phyloP scores from a whole-genome alignment of 495 filamentous ascomycete genomes.

The Tuber calosporum region DNA sequence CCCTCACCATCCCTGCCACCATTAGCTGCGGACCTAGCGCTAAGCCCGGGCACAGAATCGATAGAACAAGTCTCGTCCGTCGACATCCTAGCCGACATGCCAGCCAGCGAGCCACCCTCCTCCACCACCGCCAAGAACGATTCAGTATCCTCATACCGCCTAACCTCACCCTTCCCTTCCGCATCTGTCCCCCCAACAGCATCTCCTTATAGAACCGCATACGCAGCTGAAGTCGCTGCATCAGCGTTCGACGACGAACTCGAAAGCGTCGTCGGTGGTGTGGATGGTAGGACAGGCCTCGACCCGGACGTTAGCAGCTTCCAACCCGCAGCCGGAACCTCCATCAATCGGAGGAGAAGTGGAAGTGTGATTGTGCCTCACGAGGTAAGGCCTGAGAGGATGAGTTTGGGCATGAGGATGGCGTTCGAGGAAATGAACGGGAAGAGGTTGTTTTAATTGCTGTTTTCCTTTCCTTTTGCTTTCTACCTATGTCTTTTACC shows the following conservation, averaged over 20 bases:
- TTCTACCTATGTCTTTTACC: background rate
- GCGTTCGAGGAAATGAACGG: constrained; percentile 29
- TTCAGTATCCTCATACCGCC: constrained; percentile 34
- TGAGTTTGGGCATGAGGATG: constrained; percentile 37
- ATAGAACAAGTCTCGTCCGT: constrained; percentile 15
- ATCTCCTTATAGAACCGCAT: constrained; percentile 32
- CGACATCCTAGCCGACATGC: constrained; percentile 26
- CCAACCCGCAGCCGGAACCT: constrained; percentile 2
- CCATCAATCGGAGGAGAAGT: constrained; percentile 14
- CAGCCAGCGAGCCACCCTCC: constrained; percentile 8
- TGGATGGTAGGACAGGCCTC: constrained; percentile 40
- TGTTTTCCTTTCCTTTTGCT: background rate
- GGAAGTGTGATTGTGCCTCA: constrained; percentile 17
- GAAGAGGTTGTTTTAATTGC: background rate
- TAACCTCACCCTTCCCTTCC: constrained; percentile 35
- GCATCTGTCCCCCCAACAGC: constrained; percentile 14
- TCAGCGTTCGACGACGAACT: constrained; percentile 28
- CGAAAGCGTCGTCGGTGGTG: constrained; percentile 39
- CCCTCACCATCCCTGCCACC: constrained; percentile 15
- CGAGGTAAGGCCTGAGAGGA: constrained; percentile 22
- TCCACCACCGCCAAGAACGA: constrained; percentile 16
- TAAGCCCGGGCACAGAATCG: background rate
- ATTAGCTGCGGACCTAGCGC: constrained; percentile 9
- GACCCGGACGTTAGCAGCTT: constrained; percentile 34
- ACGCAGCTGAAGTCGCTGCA: constrained; percentile 38